phyloP scores from a whole-genome alignment of 257 asterid genomes.

The Cruciata laevipes region DNA sequence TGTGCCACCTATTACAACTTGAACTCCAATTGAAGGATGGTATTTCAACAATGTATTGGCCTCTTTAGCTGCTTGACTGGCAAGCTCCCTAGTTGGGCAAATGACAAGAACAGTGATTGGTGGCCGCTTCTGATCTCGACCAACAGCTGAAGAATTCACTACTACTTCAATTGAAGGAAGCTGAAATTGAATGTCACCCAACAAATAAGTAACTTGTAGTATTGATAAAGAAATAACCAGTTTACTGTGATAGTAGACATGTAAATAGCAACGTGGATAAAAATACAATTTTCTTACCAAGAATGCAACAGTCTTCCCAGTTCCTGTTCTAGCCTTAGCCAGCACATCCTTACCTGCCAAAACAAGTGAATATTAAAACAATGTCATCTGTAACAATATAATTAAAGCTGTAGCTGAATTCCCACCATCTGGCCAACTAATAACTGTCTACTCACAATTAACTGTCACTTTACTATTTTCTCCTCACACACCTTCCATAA shows the following conservation, averaged over 20 bases:
- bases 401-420: not conserved
- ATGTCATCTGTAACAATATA: not conserved
- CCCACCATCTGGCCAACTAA: too few relatives aligned
- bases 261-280: not conserved
- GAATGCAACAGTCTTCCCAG: constrained; percentile 96
- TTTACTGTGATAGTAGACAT: not conserved
- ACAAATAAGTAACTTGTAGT: not conserved
- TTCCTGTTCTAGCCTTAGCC: constrained; percentile 99
- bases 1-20: constrained; percentile 96
- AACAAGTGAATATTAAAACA: not conserved
- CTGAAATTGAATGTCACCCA: constrained; percentile 40
- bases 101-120: constrained; percentile 77
- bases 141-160: constrained; percentile 45
- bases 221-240: not conserved
- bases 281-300: constrained; percentile 48
- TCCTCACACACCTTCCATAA: not conserved
- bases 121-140: constrained; percentile 57
- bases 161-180: constrained; percentile 90
- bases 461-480: not conserved
- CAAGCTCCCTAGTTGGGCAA: constrained; percentile 97
- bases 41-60: constrained; percentile 80
- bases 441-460: too few relatives aligned
- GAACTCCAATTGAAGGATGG: constrained; percentile 90
- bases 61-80: constrained; percentile 92
- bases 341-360: constrained; percentile 87